phyloP scores from a whole-genome alignment of 2,329 filamentous ascomycete species.

The Cytospora chrysosperma region DNA sequence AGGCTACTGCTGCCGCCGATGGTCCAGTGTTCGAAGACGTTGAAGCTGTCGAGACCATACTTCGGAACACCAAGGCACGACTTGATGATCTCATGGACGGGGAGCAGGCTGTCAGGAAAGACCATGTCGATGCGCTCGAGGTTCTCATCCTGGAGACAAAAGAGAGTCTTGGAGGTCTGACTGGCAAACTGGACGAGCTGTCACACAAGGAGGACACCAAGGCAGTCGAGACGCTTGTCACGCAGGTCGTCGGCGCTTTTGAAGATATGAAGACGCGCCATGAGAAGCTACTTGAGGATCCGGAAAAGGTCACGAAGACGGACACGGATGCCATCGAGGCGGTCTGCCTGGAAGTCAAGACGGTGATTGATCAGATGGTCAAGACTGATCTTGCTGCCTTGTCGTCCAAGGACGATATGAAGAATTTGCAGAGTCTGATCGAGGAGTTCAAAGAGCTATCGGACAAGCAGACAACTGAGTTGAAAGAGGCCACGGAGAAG shows the following conservation, averaged over 20 bases:
- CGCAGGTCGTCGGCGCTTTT: constrained; percentile 71
- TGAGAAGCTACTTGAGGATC: constrained; percentile 53
- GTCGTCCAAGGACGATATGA: constrained; percentile 74
- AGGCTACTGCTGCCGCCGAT: constrained; percentile 36
- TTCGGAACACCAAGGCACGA: constrained; percentile 84
- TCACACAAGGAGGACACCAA: constrained; percentile 78
- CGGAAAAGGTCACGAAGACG: constrained; percentile 71
- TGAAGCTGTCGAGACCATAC: constrained; percentile 83
- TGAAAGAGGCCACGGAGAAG: constrained; percentile 17
- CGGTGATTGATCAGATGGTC: constrained; percentile 69
- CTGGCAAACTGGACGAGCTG: constrained; percentile 65
- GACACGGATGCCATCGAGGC: constrained; percentile 81
- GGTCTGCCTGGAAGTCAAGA: constrained; percentile 82
- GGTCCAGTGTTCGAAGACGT: constrained; percentile 77
- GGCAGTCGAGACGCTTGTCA: constrained; percentile 73
- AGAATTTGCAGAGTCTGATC: constrained; percentile 66
- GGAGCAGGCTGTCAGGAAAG: constrained; percentile 67
- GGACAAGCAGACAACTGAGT: constrained; percentile 60
- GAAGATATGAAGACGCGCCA: constrained; percentile 68
- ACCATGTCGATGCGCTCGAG: constrained; percentile 67
- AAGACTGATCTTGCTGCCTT: constrained; percentile 69
- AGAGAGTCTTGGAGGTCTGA: constrained; percentile 66
- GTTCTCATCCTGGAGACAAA: constrained; percentile 68
- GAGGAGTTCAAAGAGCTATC: constrained; percentile 64
- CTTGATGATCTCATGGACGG: constrained; percentile 77